These are phyloP conservation scores for Chaetoscypha palmicola DNA, from an alignment of 2,329 filamentous ascomycete species.

Conservation along the genomic window DNA sequence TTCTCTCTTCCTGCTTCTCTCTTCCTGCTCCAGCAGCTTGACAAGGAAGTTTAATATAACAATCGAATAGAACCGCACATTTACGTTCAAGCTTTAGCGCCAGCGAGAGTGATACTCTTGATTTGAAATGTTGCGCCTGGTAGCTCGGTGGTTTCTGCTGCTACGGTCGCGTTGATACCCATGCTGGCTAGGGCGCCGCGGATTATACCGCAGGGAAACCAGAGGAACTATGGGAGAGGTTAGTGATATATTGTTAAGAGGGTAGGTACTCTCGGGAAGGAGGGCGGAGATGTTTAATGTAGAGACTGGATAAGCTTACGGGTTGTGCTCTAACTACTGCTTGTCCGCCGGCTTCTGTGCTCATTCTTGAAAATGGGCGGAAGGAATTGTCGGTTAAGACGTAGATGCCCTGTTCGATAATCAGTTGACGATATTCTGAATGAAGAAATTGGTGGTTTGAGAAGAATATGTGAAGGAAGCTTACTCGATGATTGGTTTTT, in stretches of 20 bases:
- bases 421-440: constrained; percentile 7
- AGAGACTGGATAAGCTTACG: constrained; percentile 48
- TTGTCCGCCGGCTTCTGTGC: constrained; percentile 67
- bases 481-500: constrained; percentile 90
- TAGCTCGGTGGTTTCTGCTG: constrained; percentile 81
- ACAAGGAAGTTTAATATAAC: background rate
- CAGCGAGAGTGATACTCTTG: constrained; percentile 53
- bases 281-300: background rate
- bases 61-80: background rate
- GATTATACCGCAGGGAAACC: constrained; percentile 91
- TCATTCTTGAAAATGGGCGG: constrained; percentile 83
- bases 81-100: constrained; percentile 45
- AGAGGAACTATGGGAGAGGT: constrained; percentile 62
- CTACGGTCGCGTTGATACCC: constrained; percentile 84
- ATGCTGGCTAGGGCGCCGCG: constrained; percentile 86
- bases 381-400: constrained; percentile 92
- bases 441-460: background rate
- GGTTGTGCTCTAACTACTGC: constrained; percentile 70
- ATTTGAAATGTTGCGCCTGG: constrained; percentile 93
- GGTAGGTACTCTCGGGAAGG: background rate
- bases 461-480: constrained; percentile 18
- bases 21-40: background rate
- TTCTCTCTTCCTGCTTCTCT: too few species aligned
- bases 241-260: background rate
- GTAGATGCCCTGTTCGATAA: constrained; percentile 66